phyloP scores from a whole-genome alignment of 1,284 basidiomycete genomes.

The Melampsora americana region DNA sequence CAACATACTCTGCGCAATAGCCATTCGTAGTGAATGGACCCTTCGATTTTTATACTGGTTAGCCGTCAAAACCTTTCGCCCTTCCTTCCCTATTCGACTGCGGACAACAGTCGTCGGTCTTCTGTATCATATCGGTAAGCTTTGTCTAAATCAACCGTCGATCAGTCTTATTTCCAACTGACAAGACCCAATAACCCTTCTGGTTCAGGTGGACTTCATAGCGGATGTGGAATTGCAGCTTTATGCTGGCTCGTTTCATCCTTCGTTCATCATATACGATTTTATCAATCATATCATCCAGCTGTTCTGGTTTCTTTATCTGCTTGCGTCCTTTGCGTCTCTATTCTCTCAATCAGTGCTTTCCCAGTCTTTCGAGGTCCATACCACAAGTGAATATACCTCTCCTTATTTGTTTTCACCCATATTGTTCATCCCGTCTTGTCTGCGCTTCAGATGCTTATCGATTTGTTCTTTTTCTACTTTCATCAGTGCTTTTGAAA shows the following conservation, averaged over 20 bases:
- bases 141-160: background rate
- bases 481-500: conserved; percentile 29
- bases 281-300: background rate
- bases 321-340: conserved; percentile 11
- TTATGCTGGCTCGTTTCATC: conserved; percentile 22
- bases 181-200: too few species aligned
- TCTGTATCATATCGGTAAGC: conserved; percentile 40
- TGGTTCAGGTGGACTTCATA: conserved; percentile 38
- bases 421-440: too few species aligned
- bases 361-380: conserved; percentile 24
- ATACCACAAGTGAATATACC: conserved; percentile 28
- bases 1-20: conserved; percentile 60
- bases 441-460: background rate
- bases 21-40: conserved; percentile 65
- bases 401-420: background rate
- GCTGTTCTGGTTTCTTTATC: background rate
- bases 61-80: conserved; percentile 49
- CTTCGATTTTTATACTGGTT: conserved; percentile 63
- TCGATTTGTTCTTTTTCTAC: background rate
- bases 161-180: background rate
- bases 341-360: conserved; percentile 1
- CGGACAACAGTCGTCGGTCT: conserved; percentile 23
- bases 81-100: conserved; percentile 18
- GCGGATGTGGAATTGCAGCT: conserved; percentile 39
- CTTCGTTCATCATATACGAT: conserved; percentile 3